phyloP scores from a whole-genome alignment of 1,284 basidiomycete genomes.

The Cryptococcus sp. region DNA sequence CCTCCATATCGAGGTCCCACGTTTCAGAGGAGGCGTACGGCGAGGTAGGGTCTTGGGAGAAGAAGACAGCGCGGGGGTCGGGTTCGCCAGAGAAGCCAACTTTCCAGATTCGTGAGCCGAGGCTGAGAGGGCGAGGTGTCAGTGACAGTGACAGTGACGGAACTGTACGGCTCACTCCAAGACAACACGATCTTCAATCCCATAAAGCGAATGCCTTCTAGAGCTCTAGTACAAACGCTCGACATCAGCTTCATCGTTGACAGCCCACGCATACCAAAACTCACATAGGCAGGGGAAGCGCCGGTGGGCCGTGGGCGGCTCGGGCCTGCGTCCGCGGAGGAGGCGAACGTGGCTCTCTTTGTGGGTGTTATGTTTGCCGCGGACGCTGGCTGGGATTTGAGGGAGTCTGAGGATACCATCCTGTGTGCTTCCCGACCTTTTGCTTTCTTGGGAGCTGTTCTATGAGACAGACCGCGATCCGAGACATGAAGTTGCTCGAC shows the following conservation, averaged over 20 bases:
- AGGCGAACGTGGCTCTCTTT: conserved; percentile 26
- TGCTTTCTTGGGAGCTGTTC: too few relatives aligned
- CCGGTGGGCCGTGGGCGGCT: conserved; percentile 32
- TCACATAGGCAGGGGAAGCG: conserved; percentile 39
- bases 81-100: conserved; percentile 52
- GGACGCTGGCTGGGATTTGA: neutral
- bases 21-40: conserved; percentile 20
- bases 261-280: neutral
- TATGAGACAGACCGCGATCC: too few relatives aligned
- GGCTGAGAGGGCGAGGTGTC: conserved; percentile 24
- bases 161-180: conserved; percentile 43
- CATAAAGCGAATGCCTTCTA: conserved; percentile 50
- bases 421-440: too few relatives aligned
- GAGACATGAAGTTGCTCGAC: too few relatives aligned
- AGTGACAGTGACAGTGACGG: neutral
- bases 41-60: conserved; percentile 8
- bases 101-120: conserved; percentile 51
- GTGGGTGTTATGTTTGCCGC: conserved; percentile 12
- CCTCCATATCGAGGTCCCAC: conserved; percentile 43
- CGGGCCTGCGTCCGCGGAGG: conserved; percentile 27
- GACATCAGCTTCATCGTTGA: neutral
- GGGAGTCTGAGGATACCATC: too few relatives aligned
- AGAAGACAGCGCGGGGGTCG: conserved; percentile 48
- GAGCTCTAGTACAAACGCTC: conserved; percentile 34
- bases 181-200: conserved; percentile 50